Conservation (phyloP, 2,329 filamentous ascomycete species). For the Fusarium xyrophilum region DNA sequence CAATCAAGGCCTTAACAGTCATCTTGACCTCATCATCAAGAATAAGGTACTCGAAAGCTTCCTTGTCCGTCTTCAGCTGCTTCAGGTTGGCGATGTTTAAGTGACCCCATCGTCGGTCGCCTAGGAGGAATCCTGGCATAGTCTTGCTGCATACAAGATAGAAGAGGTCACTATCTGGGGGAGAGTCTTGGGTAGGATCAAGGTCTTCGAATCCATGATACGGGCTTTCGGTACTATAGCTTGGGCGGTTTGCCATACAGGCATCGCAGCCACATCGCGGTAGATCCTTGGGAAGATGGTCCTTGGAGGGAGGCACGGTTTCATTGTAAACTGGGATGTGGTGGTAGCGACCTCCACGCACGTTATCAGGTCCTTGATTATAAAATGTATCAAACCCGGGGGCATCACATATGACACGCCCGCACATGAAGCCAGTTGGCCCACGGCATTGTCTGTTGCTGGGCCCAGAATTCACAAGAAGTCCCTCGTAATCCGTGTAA, state of each 20-base stretch:
- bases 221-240: slow-evolving; percentile 38
- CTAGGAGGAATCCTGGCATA: slow-evolving; percentile 56
- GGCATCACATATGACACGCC: slow-evolving; percentile 54
- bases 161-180: slow-evolving; percentile 53
- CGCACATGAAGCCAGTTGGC: slow-evolving; percentile 48
- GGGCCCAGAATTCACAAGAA: slow-evolving; percentile 45
- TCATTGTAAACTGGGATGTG: slow-evolving; percentile 20
- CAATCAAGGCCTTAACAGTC: slow-evolving; percentile 56
- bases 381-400: slow-evolving; percentile 51
- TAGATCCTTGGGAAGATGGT: slow-evolving; percentile 51
- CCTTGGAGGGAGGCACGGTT: slow-evolving; percentile 34
- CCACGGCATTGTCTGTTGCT: slow-evolving; percentile 40
- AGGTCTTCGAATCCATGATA: slow-evolving; percentile 53
- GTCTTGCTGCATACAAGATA: slow-evolving; percentile 52
- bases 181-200: slow-evolving; percentile 46
- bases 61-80: slow-evolving; percentile 52
- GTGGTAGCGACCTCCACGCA: slow-evolving; percentile 23
- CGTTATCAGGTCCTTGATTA: slow-evolving; percentile 37
- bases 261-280: slow-evolving; percentile 52
- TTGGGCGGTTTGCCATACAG: slow-evolving; percentile 42
- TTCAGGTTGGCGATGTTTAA: slow-evolving; percentile 50
- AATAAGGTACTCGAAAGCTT: slow-evolving; percentile 59
- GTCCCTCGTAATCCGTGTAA: slow-evolving; percentile 56
- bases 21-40: slow-evolving; percentile 57
- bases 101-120: slow-evolving; percentile 54